phyloP scores from a whole-genome alignment of 163 green algal genomes.

The Prototheca wickerhamii region DNA sequence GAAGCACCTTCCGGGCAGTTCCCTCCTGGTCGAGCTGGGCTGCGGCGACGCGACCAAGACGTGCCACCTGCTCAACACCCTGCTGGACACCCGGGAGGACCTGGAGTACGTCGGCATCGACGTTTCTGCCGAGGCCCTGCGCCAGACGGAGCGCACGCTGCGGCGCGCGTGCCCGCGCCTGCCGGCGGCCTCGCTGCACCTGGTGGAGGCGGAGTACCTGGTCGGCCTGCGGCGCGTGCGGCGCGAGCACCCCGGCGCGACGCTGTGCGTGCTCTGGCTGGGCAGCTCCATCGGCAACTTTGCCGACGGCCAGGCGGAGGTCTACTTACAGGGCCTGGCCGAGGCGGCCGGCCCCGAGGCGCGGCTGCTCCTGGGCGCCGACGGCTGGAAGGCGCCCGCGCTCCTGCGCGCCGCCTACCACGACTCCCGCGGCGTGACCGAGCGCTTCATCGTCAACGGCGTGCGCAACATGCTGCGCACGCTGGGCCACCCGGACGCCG shows the following conservation, averaged over 20 bases:
- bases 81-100: not conserved
- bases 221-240: conserved; percentile 13
- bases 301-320: conserved; percentile 12
- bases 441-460: conserved; percentile 57
- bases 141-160: conserved; percentile 28
- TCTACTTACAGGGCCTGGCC: conserved; percentile 20
- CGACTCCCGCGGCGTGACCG: conserved; percentile 46
- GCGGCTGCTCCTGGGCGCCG: conserved; percentile 37
- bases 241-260: conserved; percentile 6
- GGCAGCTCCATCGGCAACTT: conserved; percentile 47
- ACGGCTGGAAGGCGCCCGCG: conserved; percentile 48
- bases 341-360: not conserved
- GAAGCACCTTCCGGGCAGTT: conserved; percentile 17
- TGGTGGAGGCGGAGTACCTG: conserved; percentile 35
- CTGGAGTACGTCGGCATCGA: conserved; percentile 46
- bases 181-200: conserved; percentile 5
- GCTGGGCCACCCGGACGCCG: conserved; percentile 15
- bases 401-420: conserved; percentile 45
- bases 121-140: conserved; percentile 37
- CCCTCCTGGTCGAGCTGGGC: conserved; percentile 47
- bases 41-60: conserved; percentile 44
- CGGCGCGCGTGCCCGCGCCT: conserved; percentile 16
- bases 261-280: conserved; percentile 40
- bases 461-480: conserved; percentile 27
- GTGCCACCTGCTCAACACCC: conserved; percentile 20